These are phyloP conservation scores for Xylaria acuta DNA, from an alignment of 495 filamentous ascomycete species.

Conservation along the genomic window DNA sequence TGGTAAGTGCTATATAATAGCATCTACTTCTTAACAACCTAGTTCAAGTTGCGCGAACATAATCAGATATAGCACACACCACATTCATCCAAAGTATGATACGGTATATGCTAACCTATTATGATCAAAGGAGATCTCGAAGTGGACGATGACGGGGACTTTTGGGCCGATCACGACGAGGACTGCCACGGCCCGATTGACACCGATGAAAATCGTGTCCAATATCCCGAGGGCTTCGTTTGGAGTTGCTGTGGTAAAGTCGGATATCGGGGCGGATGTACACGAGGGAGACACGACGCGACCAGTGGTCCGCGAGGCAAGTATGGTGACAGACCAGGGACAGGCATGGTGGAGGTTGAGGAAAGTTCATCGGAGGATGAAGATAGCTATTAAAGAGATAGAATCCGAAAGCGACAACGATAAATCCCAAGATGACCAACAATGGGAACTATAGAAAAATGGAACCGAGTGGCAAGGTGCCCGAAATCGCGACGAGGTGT, in stretches of 20 bases:
- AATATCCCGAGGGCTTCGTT: neutral
- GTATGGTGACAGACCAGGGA: neutral
- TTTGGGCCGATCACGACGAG: constrained; percentile 6
- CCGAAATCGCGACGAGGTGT: neutral
- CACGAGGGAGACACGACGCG: neutral
- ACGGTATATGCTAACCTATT: neutral
- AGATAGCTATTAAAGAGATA: neutral
- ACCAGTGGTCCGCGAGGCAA: neutral
- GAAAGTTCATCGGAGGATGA: neutral
- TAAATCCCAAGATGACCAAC: neutral
- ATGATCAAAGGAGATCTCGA: neutral
- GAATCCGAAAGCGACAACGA: neutral
- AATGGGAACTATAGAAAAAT: neutral
- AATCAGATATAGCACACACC: neutral
- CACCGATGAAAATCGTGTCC: neutral
- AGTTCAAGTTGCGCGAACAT: neutral
- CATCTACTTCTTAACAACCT: neutral
- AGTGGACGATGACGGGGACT: neutral
- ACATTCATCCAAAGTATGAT: neutral
- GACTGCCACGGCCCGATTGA: neutral
- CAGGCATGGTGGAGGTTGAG: neutral
- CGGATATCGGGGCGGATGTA: neutral
- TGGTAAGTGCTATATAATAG: neutral
- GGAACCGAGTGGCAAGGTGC: neutral
- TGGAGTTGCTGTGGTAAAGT: neutral